phyloP scores from a whole-genome alignment of 768 basidiomycete genomes.

The Heimioporus sp. region DNA sequence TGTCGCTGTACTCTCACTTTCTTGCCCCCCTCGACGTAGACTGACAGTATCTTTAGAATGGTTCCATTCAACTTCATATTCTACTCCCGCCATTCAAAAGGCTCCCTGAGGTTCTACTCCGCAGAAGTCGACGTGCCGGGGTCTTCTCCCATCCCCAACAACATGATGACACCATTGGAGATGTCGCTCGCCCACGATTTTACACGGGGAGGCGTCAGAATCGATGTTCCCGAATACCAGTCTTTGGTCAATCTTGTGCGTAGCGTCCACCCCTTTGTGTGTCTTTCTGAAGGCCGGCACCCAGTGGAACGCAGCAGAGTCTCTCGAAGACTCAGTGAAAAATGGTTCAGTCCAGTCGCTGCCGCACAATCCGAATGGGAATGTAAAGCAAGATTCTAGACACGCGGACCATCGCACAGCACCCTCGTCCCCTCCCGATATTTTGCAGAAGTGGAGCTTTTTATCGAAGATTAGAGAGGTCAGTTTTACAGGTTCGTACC shows the following conservation, averaged over 20 bases:
- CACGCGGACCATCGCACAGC: neutral
- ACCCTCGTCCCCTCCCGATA: neutral
- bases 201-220: constrained; percentile 22
- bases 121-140: constrained; percentile 38
- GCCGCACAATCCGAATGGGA: neutral
- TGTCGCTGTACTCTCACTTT: constrained; percentile 9
- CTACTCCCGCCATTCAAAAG: constrained; percentile 52
- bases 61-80: constrained; percentile 37
- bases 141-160: constrained; percentile 12
- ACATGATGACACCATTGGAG: constrained; percentile 22
- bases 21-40: constrained; percentile 1
- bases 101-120: constrained; percentile 64
- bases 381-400: constrained; percentile 1
- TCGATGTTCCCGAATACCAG: constrained; percentile 20
- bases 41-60: constrained; percentile 11
- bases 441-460: neutral
- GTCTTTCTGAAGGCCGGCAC: neutral
- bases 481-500: constrained; percentile 26
- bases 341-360: neutral
- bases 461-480: constrained; percentile 14
- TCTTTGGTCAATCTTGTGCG: constrained; percentile 43
- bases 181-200: constrained; percentile 39
- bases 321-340: constrained; percentile 31
- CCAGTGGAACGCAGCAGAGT: constrained; percentile 46
- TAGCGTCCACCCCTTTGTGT: neutral